A percentile compares a stretch with the other conserved stretches of the same genome.
Evolutionary conservation across 495 filamentous ascomycete genomes (phyloP).

Genomic region (Choiromyces venosus): DNA sequence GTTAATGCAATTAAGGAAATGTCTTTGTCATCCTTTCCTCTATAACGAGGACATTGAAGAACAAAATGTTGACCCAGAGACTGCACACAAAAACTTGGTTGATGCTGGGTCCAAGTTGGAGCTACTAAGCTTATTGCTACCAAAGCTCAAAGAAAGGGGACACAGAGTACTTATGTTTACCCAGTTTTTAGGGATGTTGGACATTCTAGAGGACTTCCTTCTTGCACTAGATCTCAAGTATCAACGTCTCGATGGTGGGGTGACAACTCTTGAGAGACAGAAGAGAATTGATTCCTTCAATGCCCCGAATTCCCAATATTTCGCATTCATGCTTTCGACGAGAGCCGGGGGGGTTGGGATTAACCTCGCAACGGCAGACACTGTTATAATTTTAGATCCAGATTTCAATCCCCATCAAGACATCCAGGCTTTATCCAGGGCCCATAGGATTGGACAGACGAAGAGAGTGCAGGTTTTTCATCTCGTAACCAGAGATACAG

Average conservation of each 20-base stretch:
- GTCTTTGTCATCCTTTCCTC: conserved; percentile 90
- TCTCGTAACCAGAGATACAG: conserved; percentile 77
- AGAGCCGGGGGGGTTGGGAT: conserved; percentile 94
- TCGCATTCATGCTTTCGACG: conserved; percentile 88
- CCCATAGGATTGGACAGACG: conserved; percentile 91
- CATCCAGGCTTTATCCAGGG: conserved; percentile 87
- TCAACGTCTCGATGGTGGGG: conserved; percentile 77
- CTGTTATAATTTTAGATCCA: conserved; percentile 95
- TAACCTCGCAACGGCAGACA: conserved; percentile 94
- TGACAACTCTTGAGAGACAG: conserved; percentile 78
- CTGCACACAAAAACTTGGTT: conserved; percentile 70
- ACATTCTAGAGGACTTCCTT: conserved; percentile 87
- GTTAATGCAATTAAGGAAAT: conserved; percentile 90
- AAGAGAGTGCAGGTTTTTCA: conserved; percentile 95
- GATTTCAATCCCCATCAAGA: conserved; percentile 99
- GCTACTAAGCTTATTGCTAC: conserved; percentile 80
- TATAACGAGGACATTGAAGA: conserved; percentile 90
- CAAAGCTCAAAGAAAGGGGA: conserved; percentile 79
- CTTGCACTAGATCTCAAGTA: conserved; percentile 61
- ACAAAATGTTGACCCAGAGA: conserved; percentile 46
- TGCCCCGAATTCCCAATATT: conserved; percentile 69
- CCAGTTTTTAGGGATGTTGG: conserved; percentile 84
- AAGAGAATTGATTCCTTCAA: conserved; percentile 92
- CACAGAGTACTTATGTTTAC: conserved; percentile 94
- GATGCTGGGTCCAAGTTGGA: conserved; percentile 88